These are phyloP conservation scores for Cryptococcus sp. DNA, from an alignment of 1,284 basidiomycete species.

Conservation along the genomic window DNA sequence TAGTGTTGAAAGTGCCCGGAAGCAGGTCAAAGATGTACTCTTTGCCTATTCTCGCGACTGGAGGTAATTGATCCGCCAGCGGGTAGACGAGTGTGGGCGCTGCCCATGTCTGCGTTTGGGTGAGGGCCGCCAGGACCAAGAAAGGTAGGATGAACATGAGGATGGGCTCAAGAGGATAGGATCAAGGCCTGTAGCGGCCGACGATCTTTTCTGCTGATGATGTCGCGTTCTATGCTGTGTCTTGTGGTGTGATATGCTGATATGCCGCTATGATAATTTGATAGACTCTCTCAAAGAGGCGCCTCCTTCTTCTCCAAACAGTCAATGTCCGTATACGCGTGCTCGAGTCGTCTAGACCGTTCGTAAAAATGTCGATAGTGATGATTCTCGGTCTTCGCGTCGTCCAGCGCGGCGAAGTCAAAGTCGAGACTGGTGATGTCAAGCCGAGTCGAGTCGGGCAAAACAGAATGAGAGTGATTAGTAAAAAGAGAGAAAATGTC, in stretches of 20 bases:
- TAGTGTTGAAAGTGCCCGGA: constrained; percentile 21
- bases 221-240: neutral
- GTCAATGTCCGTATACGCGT: constrained; percentile 6
- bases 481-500: too few species aligned
- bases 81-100: constrained; percentile 51
- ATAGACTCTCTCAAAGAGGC: constrained; percentile 19
- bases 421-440: too few species aligned
- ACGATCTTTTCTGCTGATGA: neutral
- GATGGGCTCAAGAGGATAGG: neutral
- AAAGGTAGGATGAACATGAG: constrained; percentile 13
- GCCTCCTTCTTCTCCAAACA: constrained; percentile 8
- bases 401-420: neutral
- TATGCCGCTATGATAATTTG: neutral
- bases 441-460: too few species aligned
- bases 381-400: neutral
- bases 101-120: constrained; percentile 18
- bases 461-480: too few species aligned
- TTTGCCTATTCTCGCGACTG: constrained; percentile 51
- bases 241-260: neutral
- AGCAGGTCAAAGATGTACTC: constrained; percentile 46
- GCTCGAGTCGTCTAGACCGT: neutral
- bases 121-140: constrained; percentile 11
- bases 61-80: constrained; percentile 52
- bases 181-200: constrained; percentile 1
- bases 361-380: neutral